Evolutionary conservation across 2,329 filamentous ascomycete genomes (phyloP), one percentile per base, ranked within the genome.

Genomic region (Talaromyces pinophilus): DNA sequence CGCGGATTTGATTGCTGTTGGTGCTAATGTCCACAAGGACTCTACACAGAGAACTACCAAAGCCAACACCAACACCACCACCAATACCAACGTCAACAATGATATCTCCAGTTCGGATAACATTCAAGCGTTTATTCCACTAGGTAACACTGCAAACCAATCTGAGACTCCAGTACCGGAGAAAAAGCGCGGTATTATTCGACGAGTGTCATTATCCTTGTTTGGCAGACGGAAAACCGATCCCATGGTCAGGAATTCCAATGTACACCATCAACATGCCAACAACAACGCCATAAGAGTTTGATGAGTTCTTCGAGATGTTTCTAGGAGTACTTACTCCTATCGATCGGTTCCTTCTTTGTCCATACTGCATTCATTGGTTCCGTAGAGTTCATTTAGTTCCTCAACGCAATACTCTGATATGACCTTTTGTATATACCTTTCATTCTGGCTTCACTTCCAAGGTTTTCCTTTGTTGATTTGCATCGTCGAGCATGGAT

Each of bases 191-290:
- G 17, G 19, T n/a, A n/a, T 62, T 17, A 52, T 62, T n/a, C 60
- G 60, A 8, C 22, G 60, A 13, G 10, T 52, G 46, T 62, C 60
- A 8, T 62, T 52, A 15, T 62, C 60, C n/a, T 42, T 62, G 17
- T 62, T 62, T 28, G 35, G 42, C 19, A 62, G 30, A 25, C 19
- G 59, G 19, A 57, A 57, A 38, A 57, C 33, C 33, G 54, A 22
- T 38, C 10, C 33, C 8, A 22, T 57, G n/a, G 54, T 22, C 11
- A 52, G 59, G 15, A 62, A 50, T 48, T 17, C 42, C 5, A 22
- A 50, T 62, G 13, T 35, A 19, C 28, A 30, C 28, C 52, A 25
- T 35, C 52, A 55, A 1, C 5, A 22, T 25, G 2, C n/a, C 28
- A 35, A 35, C 8, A 35, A 42, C 17, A 44, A 48, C 25, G 30